These are phyloP conservation scores for Microcos paniculata DNA, from an alignment of 345 rosid species.

Conservation along the genomic window DNA sequence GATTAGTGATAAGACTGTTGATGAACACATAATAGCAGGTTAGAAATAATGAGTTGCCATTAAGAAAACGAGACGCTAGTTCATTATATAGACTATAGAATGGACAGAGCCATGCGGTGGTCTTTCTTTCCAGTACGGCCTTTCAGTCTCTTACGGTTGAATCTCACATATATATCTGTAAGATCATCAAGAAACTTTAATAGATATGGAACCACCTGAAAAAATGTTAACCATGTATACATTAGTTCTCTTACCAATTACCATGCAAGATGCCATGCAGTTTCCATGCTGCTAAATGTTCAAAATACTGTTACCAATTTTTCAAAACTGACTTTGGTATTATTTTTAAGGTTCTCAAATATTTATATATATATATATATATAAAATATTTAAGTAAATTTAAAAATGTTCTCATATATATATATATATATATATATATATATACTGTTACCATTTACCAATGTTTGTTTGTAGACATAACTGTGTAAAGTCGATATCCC, in stretches of 20 bases:
- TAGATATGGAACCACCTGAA: slow-evolving; percentile 93
- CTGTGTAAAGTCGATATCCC: slow-evolving; percentile 89
- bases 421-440: too few relatives aligned
- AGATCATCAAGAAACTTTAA: slow-evolving; percentile 92
- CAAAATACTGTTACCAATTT: background rate
- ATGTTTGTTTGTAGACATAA: slow-evolving; percentile 11
- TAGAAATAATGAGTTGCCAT: background rate
- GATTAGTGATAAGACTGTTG: background rate
- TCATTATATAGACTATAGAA: slow-evolving; percentile 78
- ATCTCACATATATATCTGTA: slow-evolving; percentile 93
- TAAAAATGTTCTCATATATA: background rate
- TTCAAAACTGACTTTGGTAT: background rate
- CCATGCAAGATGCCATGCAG: background rate
- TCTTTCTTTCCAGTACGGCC: slow-evolving; percentile 95
- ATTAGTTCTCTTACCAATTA: background rate
- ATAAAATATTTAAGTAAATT: too few relatives aligned
- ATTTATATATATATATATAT: background rate
- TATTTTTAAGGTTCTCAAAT: background rate
- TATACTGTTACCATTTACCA: too few relatives aligned
- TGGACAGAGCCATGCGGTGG: slow-evolving; percentile 83
- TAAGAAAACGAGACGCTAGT: slow-evolving; percentile 13
- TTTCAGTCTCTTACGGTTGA: slow-evolving; percentile 96
- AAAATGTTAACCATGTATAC: background rate
- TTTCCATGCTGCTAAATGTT: background rate
- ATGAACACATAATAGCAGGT: background rate